phyloP scores from a whole-genome alignment of 371 early-diverging fungal genomes.

The Mortierella sp. region DNA sequence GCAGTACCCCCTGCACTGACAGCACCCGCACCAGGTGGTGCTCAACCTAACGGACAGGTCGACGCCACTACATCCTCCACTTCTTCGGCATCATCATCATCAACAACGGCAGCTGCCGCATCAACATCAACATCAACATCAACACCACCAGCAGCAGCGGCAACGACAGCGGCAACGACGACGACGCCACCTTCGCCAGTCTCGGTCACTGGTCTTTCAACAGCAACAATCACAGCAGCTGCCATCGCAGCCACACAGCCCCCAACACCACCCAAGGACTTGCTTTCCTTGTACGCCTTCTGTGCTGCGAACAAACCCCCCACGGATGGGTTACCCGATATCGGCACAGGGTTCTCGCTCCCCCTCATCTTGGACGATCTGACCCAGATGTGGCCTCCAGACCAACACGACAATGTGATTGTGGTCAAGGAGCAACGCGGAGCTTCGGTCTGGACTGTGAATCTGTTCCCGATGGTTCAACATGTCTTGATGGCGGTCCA shows the following conservation, averaged over 20 bases:
- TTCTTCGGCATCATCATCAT: background rate
- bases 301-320: constrained; percentile 64
- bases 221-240: constrained; percentile 29
- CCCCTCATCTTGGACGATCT: constrained; percentile 85
- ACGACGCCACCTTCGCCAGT: background rate
- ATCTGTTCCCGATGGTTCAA: constrained; percentile 77
- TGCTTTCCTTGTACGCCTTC: constrained; percentile 76
- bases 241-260: constrained; percentile 57
- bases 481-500: constrained; percentile 71
- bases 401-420: constrained; percentile 86
- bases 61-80: background rate
- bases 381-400: constrained; percentile 81
- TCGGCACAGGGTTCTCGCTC: constrained; percentile 65
- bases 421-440: constrained; percentile 73
- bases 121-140: constrained; percentile 1
- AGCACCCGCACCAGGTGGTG: constrained; percentile 7
- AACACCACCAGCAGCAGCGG: background rate
- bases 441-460: constrained; percentile 77
- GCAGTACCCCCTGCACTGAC: background rate
- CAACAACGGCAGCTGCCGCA: constrained; percentile 1
- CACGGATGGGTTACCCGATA: constrained; percentile 52
- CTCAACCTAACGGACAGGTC: background rate
- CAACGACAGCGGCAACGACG: background rate
- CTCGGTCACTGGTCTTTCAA: constrained; percentile 10
- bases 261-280: constrained; percentile 79